Conservation (phyloP, 495 filamentous ascomycete species). For the Monascus purpureus region DNA sequence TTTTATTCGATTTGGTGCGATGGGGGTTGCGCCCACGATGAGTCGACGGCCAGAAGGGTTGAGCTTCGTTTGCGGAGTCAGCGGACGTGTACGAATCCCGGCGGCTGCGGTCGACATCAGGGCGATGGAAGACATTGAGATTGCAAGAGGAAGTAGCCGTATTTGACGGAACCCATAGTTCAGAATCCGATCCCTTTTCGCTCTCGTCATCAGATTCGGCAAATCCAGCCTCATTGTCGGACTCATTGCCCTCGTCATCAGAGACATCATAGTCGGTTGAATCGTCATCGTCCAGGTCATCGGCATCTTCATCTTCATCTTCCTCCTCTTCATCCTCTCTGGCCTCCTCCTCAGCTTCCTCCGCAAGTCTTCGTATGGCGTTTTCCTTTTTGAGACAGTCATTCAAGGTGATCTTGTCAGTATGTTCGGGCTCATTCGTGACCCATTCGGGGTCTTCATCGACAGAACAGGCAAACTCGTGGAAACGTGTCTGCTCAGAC, state of each 20-base stretch:
- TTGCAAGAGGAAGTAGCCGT: constrained; percentile 23
- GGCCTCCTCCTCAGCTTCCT: constrained; percentile 84
- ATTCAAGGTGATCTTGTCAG: constrained; percentile 63
- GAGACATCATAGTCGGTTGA: constrained; percentile 52
- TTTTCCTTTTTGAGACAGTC: constrained; percentile 87
- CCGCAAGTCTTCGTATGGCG: constrained; percentile 69
- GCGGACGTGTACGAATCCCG: constrained; percentile 49
- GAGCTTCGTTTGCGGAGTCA: constrained; percentile 41
- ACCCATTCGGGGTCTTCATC: constrained; percentile 81
- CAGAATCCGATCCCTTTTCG: constrained; percentile 56
- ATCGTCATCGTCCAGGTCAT: constrained; percentile 31
- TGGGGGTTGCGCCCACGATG: constrained; percentile 11
- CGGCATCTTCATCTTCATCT: constrained; percentile 41
- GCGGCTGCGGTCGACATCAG: constrained; percentile 22
- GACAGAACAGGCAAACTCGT: constrained; percentile 80
- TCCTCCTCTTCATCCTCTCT: constrained; percentile 56
- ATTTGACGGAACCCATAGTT: constrained; percentile 62
- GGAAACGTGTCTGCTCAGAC: constrained; percentile 65
- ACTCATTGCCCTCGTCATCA: constrained; percentile 66
- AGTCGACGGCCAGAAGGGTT: constrained; percentile 15
- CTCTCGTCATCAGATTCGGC: constrained; percentile 74
- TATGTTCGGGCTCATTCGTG: constrained; percentile 44
- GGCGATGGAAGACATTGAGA: constrained; percentile 29
- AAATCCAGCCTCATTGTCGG: constrained; percentile 92
- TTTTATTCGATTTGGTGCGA: constrained; percentile 34